Base-by-base conservation (phyloP, 208 protist genomes). In the Wallacemonas sp. region DNA sequence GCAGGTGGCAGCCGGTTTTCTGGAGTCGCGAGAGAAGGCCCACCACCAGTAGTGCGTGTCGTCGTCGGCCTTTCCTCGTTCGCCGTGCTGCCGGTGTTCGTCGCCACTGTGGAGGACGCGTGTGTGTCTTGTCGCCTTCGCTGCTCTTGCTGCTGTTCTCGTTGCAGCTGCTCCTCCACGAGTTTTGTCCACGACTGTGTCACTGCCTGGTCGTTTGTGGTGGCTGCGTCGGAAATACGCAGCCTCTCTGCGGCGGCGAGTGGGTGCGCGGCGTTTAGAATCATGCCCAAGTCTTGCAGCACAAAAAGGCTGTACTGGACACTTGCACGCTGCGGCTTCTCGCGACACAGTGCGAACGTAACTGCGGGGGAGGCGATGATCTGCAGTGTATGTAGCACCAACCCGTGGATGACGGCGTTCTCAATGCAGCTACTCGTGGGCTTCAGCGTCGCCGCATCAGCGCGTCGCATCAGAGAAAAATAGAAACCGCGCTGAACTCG, bases 401-500 rank as follows among this genome's bases (percentile, higher is more conserved):
- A 71, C 62, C 85, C 79, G 46, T 90, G 80, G 10, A 95, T 54
- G 6, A 88, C 76, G 27, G 80, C 63, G 61, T 90, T 91, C 37
- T 72, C 72, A 48, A 92, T 84, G 32, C 68, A 79, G 65, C 74
- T 83, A 21, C 80, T 70, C 38, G 42, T 63, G n/a, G 46, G 63
- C 2, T 37, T 52, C 27, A 94, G 63, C 15, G 41, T 12, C 12
- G 74, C 50, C 37, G 71, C 46, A 57, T 95, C 83, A 0, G 70
- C 54, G 9, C 64, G 30, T 30, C 68, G 60, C 6, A 93, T 39
- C 67, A 95, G 64, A n/a, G 76, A 87, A 39, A 96, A 87, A 73
- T 92, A 94, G 63, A 96, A 94, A 33, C 89, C 92, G 46, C 84
- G 91, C 67, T 96, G 88, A 33, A 92, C 85, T 5, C 89, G 86